Conservation (phyloP, 1,284 basidiomycete genomes). For the Dichomitus squalens region DNA sequence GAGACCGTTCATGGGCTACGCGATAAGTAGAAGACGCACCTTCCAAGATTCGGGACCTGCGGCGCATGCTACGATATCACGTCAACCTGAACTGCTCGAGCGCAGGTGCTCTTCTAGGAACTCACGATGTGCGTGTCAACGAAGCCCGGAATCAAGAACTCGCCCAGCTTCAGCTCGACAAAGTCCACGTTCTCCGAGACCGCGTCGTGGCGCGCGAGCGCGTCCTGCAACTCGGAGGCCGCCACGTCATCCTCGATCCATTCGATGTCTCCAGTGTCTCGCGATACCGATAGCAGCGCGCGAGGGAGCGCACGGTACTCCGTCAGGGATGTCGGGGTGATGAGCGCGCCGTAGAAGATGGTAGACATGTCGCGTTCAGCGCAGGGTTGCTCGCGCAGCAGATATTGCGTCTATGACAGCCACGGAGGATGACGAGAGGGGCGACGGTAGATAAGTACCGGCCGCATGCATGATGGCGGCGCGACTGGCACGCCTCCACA, state of each 20-base stretch:
- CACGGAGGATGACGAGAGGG: neutral
- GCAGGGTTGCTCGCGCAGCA: neutral
- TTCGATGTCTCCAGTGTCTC: constrained; percentile 58
- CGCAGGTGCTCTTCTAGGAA: constrained; percentile 2
- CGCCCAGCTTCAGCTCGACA: constrained; percentile 58
- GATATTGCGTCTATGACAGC: neutral
- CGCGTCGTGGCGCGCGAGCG: constrained; percentile 45
- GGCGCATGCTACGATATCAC: constrained; percentile 70
- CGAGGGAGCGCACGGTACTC: constrained; percentile 55
- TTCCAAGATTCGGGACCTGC: constrained; percentile 85
- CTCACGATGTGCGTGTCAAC: constrained; percentile 88
- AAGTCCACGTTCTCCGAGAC: constrained; percentile 36
- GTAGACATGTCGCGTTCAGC: constrained; percentile 28
- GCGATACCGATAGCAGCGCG: constrained; percentile 61
- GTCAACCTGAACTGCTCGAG: constrained; percentile 1
- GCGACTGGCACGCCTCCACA: neutral
- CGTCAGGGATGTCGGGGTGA: constrained; percentile 64
- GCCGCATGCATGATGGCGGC: neutral
- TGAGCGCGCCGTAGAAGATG: constrained; percentile 68
- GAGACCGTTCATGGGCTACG: neutral
- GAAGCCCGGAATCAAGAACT: constrained; percentile 88
- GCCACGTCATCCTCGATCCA: constrained; percentile 67
- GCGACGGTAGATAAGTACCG: neutral
- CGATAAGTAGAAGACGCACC: constrained; percentile 38
- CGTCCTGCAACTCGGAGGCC: constrained; percentile 43